Evolutionary conservation across 495 filamentous ascomycete species (phyloP), one percentile per base, ranked within the genome.

Genomic region (Achaetomiella virescens): DNA sequence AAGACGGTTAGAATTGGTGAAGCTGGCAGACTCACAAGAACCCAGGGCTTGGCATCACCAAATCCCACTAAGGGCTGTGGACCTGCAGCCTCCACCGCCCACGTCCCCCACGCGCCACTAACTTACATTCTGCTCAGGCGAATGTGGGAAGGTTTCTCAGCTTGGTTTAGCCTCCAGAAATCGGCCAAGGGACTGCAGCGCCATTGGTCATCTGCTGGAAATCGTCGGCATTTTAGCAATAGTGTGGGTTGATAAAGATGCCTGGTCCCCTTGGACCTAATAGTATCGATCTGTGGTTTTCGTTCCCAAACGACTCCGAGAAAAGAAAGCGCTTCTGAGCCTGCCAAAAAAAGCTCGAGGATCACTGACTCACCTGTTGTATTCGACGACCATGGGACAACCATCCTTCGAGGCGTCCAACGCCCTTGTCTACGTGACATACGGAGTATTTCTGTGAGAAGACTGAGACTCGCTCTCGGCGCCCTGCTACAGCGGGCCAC

Each of bases 351-450:
- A 31, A 31, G 27, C 27, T 31, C 14, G 3, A 0, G n/a, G 9
- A 8, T 1, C 12, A 45, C 6, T 27, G 6, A 9, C 22, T 11
- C 14, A n/a, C 35, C 24, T 17, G 11, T 18, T 20, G 4, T 27
- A 14, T 33, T 43, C 27, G 18, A 48, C 38, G 50, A 61, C 21
- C 45, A 89, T 89, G 85, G 84, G 84, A 17, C 78, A 84, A 56
- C 84, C 84, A 54, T 87, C 85, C 0, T 79, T 74, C 31, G 72
- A 78, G 72, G 85, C 84, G 64, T 89, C 87, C 14, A 86, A 90
- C 72, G 84, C 84, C 65, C 74, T 90, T 54, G 84, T 90, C 64
- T 90, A 89, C 62, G 67, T 85, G 18, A 86, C 85, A 22, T 90
- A 89, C 71, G 82, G 74, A 25, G 72, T 75, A 18, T 90, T 90